A percentile compares a stretch with the other conserved stretches of the same genome.
Conservation (phyloP, 805 yeast genomes). For the Saccharomyces paradoxus region DNA sequence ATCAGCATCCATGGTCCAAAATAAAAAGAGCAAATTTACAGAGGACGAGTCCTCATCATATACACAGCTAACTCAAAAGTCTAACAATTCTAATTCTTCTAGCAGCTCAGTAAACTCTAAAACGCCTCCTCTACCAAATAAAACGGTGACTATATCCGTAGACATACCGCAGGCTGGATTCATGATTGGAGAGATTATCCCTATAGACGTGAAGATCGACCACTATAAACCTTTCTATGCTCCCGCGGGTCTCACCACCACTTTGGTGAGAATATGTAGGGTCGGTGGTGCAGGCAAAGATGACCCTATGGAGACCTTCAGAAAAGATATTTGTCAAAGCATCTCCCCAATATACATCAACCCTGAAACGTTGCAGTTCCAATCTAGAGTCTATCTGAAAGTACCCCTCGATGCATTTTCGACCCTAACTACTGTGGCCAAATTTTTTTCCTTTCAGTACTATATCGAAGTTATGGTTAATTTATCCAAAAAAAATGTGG, state of each 20-base stretch:
- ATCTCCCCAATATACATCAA: constrained; percentile 74
- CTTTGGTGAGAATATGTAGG: constrained; percentile 73
- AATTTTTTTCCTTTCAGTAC: constrained; percentile 69
- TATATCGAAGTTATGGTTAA: constrained; percentile 79
- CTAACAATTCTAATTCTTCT: constrained; percentile 14
- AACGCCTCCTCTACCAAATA: constrained; percentile 3
- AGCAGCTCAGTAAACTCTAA: neutral
- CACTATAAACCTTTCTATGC: constrained; percentile 68
- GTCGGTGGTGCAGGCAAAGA: constrained; percentile 52
- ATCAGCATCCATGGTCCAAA: constrained; percentile 33
- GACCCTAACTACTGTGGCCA: constrained; percentile 55
- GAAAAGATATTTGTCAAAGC: constrained; percentile 77
- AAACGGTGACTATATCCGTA: constrained; percentile 36
- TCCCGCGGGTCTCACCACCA: constrained; percentile 65
- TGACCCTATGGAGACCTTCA: constrained; percentile 44
- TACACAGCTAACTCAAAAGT: constrained; percentile 19
- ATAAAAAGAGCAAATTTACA: constrained; percentile 1
- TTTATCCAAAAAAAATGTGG: constrained; percentile 50
- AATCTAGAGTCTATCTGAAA: constrained; percentile 52
- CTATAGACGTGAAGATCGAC: constrained; percentile 55
- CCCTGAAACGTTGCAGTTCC: constrained; percentile 49
- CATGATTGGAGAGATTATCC: constrained; percentile 70
- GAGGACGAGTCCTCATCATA: constrained; percentile 19
- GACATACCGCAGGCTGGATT: constrained; percentile 57
- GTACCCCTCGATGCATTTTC: constrained; percentile 85